Conservation (phyloP, 164 flowering plant species). For the Sedum album region DNA sequence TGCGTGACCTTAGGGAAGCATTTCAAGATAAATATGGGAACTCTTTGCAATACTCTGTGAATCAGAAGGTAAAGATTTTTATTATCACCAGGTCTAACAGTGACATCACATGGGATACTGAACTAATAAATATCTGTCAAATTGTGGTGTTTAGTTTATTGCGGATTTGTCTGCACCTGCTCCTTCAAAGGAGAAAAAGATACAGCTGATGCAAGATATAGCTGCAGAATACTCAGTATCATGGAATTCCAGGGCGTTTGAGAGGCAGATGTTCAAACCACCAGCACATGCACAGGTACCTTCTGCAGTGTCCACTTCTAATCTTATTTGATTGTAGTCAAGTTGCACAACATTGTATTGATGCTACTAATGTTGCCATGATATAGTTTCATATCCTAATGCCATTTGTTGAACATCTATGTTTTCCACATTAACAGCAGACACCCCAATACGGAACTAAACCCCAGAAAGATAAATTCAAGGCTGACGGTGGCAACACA, state of each 20-base stretch:
- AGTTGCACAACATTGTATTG: no score
- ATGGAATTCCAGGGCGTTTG: constrained; percentile 49
- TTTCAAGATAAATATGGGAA: constrained; percentile 9
- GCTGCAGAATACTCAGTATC: constrained; percentile 47
- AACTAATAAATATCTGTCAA: no score
- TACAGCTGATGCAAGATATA: constrained; percentile 43
- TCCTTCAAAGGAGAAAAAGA: constrained; percentile 34
- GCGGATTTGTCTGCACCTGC: constrained; percentile 38
- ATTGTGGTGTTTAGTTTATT: constrained; percentile 31
- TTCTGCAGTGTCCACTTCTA: not conserved
- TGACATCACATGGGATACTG: not conserved
- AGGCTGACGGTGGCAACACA: not conserved
- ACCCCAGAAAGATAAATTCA: not conserved
- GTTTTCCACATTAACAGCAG: not conserved
- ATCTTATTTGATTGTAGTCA: not conserved
- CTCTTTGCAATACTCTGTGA: constrained; percentile 8
- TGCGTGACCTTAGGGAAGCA: constrained; percentile 6
- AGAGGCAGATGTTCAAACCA: constrained; percentile 36
- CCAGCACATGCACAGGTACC: constrained; percentile 15
- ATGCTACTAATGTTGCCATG: not conserved
- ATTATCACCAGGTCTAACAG: not conserved
- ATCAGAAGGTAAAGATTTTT: constrained; percentile 9
- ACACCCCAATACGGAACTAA: not conserved
- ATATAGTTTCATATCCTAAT: not conserved
- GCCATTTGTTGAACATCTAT: not conserved